These are phyloP conservation scores for Pseudoperonospora humuli DNA, from an alignment of 352 stramenopile species.

Conservation along the genomic window DNA sequence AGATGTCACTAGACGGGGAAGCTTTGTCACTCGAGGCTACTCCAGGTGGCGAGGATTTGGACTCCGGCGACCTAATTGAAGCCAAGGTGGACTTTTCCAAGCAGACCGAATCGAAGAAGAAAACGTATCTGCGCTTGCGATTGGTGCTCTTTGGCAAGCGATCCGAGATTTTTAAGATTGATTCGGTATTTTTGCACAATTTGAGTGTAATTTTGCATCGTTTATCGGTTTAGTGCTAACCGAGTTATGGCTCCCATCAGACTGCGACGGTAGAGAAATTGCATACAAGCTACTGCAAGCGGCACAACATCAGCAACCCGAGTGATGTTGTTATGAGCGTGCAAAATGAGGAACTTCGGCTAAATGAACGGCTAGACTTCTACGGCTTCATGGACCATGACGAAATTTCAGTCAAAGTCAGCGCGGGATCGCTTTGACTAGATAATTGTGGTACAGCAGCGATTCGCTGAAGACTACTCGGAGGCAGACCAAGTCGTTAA, in stretches of 20 bases:
- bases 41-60: slow-evolving; percentile 31
- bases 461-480: slow-evolving; percentile 31
- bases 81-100: slow-evolving; percentile 66
- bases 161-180: slow-evolving; percentile 63
- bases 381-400: slow-evolving; percentile 52
- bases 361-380: slow-evolving; percentile 38
- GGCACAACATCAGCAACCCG: slow-evolving; percentile 37
- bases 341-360: slow-evolving; percentile 28
- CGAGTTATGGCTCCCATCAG: slow-evolving; percentile 9
- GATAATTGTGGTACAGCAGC: slow-evolving; percentile 36
- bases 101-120: slow-evolving; percentile 38
- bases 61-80: slow-evolving; percentile 58
- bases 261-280: slow-evolving; percentile 51
- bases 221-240: not conserved
- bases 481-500: slow-evolving; percentile 31
- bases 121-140: slow-evolving; percentile 44
- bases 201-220: not conserved
- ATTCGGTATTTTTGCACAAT: slow-evolving; percentile 29
- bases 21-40: slow-evolving; percentile 22
- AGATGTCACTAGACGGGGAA: slow-evolving; percentile 57
- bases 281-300: slow-evolving; percentile 51
- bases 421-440: slow-evolving; percentile 17
- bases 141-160: slow-evolving; percentile 45
- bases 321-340: slow-evolving; percentile 50
- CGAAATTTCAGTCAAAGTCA: slow-evolving; percentile 51